These are phyloP conservation scores for Fraxinus angustifolia DNA, from an alignment of 305 asterid genomes.

Conservation along the genomic window DNA sequence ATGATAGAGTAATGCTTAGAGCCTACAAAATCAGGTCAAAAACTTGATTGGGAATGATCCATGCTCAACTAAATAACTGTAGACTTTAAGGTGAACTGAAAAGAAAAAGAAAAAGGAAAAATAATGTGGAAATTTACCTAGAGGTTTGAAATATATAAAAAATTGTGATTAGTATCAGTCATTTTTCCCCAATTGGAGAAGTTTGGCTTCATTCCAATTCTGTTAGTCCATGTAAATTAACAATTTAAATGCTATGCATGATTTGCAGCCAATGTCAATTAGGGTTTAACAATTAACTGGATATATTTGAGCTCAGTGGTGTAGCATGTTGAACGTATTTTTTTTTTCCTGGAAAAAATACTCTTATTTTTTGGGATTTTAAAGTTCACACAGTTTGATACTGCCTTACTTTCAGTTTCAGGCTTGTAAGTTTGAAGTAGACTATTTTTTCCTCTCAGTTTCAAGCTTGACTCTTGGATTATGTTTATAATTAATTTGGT, in stretches of 20 bases:
- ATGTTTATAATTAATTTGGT: not conserved
- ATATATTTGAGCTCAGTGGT: not conserved
- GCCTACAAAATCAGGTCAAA: not conserved
- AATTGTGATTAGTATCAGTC: not conserved
- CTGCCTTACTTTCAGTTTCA: not conserved
- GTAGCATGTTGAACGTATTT: not conserved
- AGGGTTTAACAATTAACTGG: not conserved
- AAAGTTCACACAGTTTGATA: not conserved
- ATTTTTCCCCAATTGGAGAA: not conserved
- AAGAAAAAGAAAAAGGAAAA: not conserved
- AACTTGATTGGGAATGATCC: not conserved
- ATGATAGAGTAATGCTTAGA: not conserved
- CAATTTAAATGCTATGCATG: not conserved
- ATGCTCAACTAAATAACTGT: not conserved
- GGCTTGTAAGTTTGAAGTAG: not conserved
- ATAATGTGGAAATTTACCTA: not conserved
- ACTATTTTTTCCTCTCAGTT: not conserved
- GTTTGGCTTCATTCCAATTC: not conserved
- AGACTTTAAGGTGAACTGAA: not conserved
- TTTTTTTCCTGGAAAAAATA: not conserved
- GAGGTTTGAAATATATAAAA: not conserved
- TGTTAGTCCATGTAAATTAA: not conserved
- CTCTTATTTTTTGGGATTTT: not conserved
- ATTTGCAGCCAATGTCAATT: not conserved
- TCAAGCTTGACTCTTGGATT: not conserved